These are phyloP conservation scores for Aspergillus nanangensis DNA, from an alignment of 495 filamentous ascomycete genomes.

Conservation along the genomic window DNA sequence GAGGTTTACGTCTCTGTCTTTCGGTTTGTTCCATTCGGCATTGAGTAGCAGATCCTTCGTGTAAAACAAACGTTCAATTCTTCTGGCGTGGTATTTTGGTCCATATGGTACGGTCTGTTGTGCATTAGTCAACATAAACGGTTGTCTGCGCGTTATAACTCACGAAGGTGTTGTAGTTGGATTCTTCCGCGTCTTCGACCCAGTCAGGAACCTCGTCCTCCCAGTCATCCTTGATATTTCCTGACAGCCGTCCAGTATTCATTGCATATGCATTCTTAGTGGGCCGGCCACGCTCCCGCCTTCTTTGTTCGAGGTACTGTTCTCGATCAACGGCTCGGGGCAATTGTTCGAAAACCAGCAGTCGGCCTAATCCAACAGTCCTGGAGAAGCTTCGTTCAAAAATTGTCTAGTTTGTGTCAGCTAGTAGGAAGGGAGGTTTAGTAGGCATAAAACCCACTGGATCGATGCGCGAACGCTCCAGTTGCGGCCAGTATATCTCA, in stretches of 20 bases:
- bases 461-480: conserved; percentile 70
- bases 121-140: neutral
- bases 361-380: conserved; percentile 70
- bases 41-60: conserved; percentile 79
- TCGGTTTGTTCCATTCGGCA: conserved; percentile 75
- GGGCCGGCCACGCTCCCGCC: conserved; percentile 65
- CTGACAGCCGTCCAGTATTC: conserved; percentile 22
- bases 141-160: conserved; percentile 1
- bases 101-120: conserved; percentile 67
- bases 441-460: conserved; percentile 33
- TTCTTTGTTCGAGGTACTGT: conserved; percentile 57
- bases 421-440: neutral
- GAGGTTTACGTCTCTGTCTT: conserved; percentile 65
- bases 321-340: conserved; percentile 63
- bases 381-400: conserved; percentile 73
- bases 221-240: conserved; percentile 66
- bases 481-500: conserved; percentile 69
- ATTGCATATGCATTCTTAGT: conserved; percentile 12
- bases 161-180: conserved; percentile 69
- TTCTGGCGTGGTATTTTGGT: conserved; percentile 59
- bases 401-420: conserved; percentile 49
- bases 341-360: conserved; percentile 75
- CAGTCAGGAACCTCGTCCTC: conserved; percentile 80
- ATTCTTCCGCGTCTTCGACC: conserved; percentile 67
- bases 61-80: conserved; percentile 74